Evolutionary conservation across 352 stramenopile genomes (phyloP).

Genomic region (Pythium brachiatum): DNA sequence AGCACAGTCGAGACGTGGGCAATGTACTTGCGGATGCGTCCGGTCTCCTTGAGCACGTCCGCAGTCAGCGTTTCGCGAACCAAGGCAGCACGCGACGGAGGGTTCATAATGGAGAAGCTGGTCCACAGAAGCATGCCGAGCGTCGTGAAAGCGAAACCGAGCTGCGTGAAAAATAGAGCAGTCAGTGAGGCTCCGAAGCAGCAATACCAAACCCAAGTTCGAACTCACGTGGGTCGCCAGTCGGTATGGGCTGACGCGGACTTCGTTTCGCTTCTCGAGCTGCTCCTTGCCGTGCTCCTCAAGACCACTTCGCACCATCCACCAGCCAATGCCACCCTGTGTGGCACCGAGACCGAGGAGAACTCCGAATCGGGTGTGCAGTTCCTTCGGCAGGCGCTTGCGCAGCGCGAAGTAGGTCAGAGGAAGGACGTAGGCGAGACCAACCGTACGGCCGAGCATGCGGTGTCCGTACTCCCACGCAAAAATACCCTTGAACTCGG

Average conservation of each 20-base stretch:
- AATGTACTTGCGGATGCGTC: slow-evolving; percentile 65
- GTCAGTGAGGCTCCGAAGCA: background rate
- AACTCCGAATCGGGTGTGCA: slow-evolving; percentile 64
- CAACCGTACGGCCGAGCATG: slow-evolving; percentile 96
- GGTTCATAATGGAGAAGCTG: slow-evolving; percentile 86
- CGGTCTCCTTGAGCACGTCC: slow-evolving; percentile 65
- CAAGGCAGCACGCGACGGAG: slow-evolving; percentile 59
- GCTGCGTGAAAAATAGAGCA: slow-evolving; percentile 28
- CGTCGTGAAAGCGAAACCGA: slow-evolving; percentile 96
- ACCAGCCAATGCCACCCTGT: slow-evolving; percentile 94
- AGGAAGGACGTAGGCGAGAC: slow-evolving; percentile 91
- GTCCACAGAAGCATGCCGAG: slow-evolving; percentile 95
- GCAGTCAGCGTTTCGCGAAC: slow-evolving; percentile 79
- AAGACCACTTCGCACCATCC: slow-evolving; percentile 99
- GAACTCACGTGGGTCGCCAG: slow-evolving; percentile 91
- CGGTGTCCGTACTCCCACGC: slow-evolving; percentile 96
- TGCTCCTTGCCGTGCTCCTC: slow-evolving; percentile 90
- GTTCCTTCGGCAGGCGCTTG: slow-evolving; percentile 70
- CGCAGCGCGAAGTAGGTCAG: slow-evolving; percentile 92
- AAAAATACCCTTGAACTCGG: slow-evolving; percentile 99
- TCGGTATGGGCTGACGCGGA: slow-evolving; percentile 96
- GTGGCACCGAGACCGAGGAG: slow-evolving; percentile 66
- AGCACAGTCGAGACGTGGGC: slow-evolving; percentile 57
- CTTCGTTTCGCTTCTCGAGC: slow-evolving; percentile 87
- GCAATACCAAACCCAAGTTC: background rate